phyloP scores from a whole-genome alignment of 2,329 filamentous ascomycete species.

The Botrytis cinerea region DNA sequence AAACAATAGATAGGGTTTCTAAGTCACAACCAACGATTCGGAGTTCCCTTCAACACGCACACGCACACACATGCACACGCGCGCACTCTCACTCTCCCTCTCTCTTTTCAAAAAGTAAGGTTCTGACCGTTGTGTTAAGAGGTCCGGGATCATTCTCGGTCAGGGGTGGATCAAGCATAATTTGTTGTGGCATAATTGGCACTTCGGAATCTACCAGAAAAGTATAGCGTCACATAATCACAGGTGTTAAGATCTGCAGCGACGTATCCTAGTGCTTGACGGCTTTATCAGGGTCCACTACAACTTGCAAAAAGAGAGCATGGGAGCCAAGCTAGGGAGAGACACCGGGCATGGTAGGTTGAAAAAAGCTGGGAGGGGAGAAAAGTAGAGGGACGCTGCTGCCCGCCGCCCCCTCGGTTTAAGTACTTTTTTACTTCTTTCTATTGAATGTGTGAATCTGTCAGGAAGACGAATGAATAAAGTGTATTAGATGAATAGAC shows the following conservation, averaged over 20 bases:
- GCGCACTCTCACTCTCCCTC: neutral
- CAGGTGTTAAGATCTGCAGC: constrained; percentile 17
- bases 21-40: neutral
- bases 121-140: constrained; percentile 16
- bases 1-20: neutral
- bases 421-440: neutral
- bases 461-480: neutral
- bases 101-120: neutral
- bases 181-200: constrained; percentile 18
- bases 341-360: constrained; percentile 5
- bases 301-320: constrained; percentile 1
- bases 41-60: neutral
- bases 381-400: neutral
- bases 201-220: constrained; percentile 6
- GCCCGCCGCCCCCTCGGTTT: constrained; percentile 9
- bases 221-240: constrained; percentile 17
- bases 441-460: neutral
- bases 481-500: neutral
- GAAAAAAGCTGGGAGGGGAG: neutral
- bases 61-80: neutral
- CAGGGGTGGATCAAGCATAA: constrained; percentile 19
- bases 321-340: constrained; percentile 15
- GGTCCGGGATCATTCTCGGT: constrained; percentile 17
- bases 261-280: constrained; percentile 18
- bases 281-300: constrained; percentile 21